Base-by-base conservation (phyloP, 352 stramenopile species). In the Phytophthora crassamura region DNA sequence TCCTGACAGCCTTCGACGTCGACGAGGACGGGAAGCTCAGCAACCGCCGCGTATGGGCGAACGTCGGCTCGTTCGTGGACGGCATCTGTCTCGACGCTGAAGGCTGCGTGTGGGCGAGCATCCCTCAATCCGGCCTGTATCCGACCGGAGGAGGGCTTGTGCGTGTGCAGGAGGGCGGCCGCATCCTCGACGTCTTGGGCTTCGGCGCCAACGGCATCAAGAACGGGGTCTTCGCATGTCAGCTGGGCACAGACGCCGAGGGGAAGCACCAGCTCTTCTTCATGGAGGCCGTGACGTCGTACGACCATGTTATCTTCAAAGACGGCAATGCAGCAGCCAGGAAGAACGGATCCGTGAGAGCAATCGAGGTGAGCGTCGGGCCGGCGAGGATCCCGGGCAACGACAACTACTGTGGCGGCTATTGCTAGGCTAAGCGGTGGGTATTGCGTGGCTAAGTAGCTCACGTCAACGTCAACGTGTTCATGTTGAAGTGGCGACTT, bases 71-170 rank as follows among this genome's bases (percentile, higher is more conserved):
- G 4, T 69, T 73, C 11, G 51, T 65, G 7, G 79, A 89, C 56
- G 82, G 82, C 51, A 90, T 90, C 47, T 80, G 75, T 10, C 60
- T 89, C 5, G 82, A 89, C n/a, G 82, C 79, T 2, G 79, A 90
- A 55, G 82, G 79, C n/a, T 90, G 77, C 39, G 71, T 89, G 20
- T 90, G 79, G 79, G 70, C 38, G 7, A 70, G 73, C 3, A 57
- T 89, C 5, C 68, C 71, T n/a, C 79, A 86, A 10, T 53, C 84
- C 4, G 79, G 79, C 5, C 16, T 80, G 10, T 82, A 86, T 70
- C 39, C 54, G 28, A 86, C 76, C 0, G 66, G 47, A 15, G 79
- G 82, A 12, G 82, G 73, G 2, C 16, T 86, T 2, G 25, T 86
- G 18, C 77, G 79, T 18, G 60, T 90, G n/a, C 56, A 65, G 8